These are phyloP conservation scores for Verticillium alfalfae DNA, from an alignment of 2,329 filamentous ascomycete genomes.

Conservation along the genomic window DNA sequence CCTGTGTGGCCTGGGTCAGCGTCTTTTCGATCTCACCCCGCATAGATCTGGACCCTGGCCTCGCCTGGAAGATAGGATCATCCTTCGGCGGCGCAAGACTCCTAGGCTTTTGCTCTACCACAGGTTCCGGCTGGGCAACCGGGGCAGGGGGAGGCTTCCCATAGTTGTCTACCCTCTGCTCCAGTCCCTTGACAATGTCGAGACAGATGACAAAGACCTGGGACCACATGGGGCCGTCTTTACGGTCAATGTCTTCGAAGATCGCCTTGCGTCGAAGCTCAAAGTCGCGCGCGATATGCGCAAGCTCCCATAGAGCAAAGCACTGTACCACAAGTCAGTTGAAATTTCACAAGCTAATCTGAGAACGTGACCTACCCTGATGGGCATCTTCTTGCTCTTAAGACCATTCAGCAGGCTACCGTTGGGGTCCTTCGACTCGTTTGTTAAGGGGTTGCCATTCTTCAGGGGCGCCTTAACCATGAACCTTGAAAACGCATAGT, in stretches of 20 bases:
- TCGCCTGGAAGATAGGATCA: conserved; percentile 38
- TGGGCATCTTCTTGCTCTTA: conserved; percentile 73
- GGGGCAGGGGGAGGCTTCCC: conserved; percentile 36
- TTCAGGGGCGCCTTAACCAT: conserved; percentile 78
- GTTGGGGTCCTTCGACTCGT: conserved; percentile 84
- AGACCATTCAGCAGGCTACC: conserved; percentile 81
- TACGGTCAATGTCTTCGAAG: conserved; percentile 81
- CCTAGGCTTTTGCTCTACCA: conserved; percentile 24
- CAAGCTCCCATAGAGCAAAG: conserved; percentile 89
- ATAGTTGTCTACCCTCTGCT: conserved; percentile 59
- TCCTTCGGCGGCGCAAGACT: conserved; percentile 34
- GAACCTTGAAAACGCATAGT: conserved; percentile 73
- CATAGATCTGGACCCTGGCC: conserved; percentile 28
- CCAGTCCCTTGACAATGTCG: conserved; percentile 61
- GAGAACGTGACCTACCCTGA: conserved; percentile 48
- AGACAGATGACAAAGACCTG: conserved; percentile 70
- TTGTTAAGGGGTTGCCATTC: conserved; percentile 75
- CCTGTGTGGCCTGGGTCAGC: conserved; percentile 34
- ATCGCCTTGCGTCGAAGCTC: conserved; percentile 73
- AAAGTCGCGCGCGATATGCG: conserved; percentile 70
- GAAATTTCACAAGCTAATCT: background rate
- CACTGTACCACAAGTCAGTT: conserved; percentile 2
- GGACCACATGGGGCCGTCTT: conserved; percentile 73
- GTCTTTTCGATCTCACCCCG: conserved; percentile 39
- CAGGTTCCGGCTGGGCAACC: conserved; percentile 9